phyloP scores from a whole-genome alignment of 345 rosid species.

The Syzygium oleosum region DNA sequence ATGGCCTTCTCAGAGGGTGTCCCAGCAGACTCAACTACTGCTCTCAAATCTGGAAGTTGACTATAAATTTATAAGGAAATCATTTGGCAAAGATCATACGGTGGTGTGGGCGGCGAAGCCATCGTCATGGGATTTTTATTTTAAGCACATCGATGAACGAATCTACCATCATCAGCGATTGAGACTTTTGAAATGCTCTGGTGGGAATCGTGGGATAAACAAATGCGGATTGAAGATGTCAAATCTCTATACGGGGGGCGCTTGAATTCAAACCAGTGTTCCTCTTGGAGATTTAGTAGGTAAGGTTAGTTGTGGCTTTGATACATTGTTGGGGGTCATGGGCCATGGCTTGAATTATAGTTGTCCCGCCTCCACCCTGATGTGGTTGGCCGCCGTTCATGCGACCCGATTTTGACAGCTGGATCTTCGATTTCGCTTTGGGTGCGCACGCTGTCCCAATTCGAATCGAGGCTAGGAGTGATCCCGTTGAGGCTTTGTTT shows the following conservation, averaged over 20 bases:
- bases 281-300: neutral
- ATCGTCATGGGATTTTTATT: neutral
- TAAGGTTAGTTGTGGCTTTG: neutral
- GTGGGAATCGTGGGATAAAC: neutral
- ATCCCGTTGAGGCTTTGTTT: neutral
- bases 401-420: neutral
- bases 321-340: neutral
- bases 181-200: neutral
- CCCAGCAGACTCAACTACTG: neutral
- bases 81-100: neutral
- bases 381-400: neutral
- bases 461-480: neutral
- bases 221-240: neutral
- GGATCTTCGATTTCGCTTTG: neutral
- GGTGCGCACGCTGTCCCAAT: neutral
- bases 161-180: neutral
- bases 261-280: neutral
- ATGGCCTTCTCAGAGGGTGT: neutral
- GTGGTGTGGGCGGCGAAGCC: neutral
- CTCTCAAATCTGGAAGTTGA: neutral
- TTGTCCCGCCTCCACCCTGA: neutral
- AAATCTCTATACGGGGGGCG: neutral
- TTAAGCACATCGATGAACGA: neutral
- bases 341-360: neutral
- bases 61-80: neutral